Conservation (phyloP, 805 yeast species). For the Metschnikowia santaceciliae region DNA sequence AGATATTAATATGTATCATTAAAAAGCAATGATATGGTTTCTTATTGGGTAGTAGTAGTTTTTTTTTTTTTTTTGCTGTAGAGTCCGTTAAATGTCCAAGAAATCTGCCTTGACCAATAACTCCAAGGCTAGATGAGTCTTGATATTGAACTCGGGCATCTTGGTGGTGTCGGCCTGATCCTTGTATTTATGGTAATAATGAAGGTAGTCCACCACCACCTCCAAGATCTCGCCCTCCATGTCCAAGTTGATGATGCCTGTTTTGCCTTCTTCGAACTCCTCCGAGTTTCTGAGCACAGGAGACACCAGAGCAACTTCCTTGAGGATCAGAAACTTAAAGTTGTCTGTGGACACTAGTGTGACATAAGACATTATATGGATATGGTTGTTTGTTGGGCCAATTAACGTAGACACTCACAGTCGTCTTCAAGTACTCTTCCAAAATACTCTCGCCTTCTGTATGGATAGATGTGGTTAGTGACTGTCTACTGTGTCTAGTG, state of each 20-base stretch:
- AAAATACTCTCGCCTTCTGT: too few relatives aligned
- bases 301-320: constrained; percentile 77
- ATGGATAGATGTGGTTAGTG: too few relatives aligned
- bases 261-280: constrained; percentile 54
- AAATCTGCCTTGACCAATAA: constrained; percentile 90
- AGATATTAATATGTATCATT: too few relatives aligned
- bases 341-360: constrained; percentile 74
- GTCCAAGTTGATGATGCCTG: constrained; percentile 55
- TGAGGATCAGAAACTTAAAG: constrained; percentile 53
- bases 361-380: constrained; percentile 33
- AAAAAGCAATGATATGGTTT: too few relatives aligned
- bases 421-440: too few relatives aligned
- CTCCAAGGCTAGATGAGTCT: constrained; percentile 92
- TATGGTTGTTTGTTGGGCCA: too few relatives aligned
- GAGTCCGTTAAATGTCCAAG: constrained; percentile 46
- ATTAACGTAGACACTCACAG: too few relatives aligned
- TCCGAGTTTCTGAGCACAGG: constrained; percentile 48
- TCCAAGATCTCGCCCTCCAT: constrained; percentile 70
- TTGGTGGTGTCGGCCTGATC: constrained; percentile 48
- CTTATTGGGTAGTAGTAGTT: too few relatives aligned
- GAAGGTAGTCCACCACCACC: constrained; percentile 80
- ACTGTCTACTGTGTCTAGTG: too few relatives aligned
- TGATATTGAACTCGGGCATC: constrained; percentile 83
- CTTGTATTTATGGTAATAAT: constrained; percentile 67
- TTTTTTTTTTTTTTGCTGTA: too few relatives aligned